phyloP scores from a whole-genome alignment of 805 yeast species.

The Torulaspora indica region DNA sequence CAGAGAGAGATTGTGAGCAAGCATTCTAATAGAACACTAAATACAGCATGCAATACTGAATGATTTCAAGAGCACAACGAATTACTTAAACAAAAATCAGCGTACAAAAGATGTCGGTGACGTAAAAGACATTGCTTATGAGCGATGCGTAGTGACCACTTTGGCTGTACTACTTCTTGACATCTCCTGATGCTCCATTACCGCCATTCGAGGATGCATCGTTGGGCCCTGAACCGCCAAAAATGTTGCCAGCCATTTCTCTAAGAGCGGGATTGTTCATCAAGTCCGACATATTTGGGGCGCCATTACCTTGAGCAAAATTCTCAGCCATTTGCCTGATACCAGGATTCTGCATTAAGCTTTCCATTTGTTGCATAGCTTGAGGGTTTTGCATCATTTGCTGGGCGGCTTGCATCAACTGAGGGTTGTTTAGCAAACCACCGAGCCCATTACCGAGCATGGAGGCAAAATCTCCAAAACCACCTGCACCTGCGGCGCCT shows the following conservation, averaged over 20 bases:
- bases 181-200: constrained; percentile 7
- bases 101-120: background rate
- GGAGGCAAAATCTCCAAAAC: constrained; percentile 71
- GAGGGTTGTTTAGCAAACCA: constrained; percentile 83
- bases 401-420: constrained; percentile 83
- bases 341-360: constrained; percentile 75
- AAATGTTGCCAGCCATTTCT: constrained; percentile 65
- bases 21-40: background rate
- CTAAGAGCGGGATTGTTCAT: constrained; percentile 78
- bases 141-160: background rate
- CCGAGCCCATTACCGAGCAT: constrained; percentile 62
- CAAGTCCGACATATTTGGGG: constrained; percentile 60
- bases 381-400: constrained; percentile 81
- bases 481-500: constrained; percentile 38
- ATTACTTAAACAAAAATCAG: background rate
- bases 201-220: constrained; percentile 5
- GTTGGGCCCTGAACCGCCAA: constrained; percentile 39
- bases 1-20: constrained; percentile 1
- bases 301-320: constrained; percentile 62
- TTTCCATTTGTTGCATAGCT: constrained; percentile 61
- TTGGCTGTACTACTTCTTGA: constrained; percentile 2
- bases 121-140: background rate
- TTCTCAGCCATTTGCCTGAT: constrained; percentile 78
- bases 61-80: background rate
- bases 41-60: background rate